A percentile compares a stretch with the other conserved stretches of the same genome.
Conservation (phyloP, 208 protist species). For the Hexamita inflata region DNA sequence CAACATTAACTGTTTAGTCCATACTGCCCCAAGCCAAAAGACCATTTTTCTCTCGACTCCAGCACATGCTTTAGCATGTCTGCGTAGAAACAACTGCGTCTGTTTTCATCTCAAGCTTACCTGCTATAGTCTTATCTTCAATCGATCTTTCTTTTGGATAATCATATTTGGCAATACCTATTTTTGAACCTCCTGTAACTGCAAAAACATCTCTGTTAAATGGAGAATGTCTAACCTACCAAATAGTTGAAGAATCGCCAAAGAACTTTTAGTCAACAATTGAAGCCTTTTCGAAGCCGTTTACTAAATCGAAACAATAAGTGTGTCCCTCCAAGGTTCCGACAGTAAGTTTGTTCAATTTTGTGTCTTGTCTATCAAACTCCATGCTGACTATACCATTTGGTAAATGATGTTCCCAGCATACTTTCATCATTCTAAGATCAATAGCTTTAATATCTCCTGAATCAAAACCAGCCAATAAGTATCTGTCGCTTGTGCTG, state of each 20-base stretch:
- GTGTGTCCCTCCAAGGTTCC: slow-evolving; percentile 13
- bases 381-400: slow-evolving; percentile 12
- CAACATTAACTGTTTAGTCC: slow-evolving; percentile 22
- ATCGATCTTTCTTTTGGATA: slow-evolving; percentile 6
- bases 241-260: neutral
- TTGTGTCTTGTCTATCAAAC: slow-evolving; percentile 19
- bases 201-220: slow-evolving; percentile 9
- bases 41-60: slow-evolving; percentile 18
- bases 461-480: slow-evolving; percentile 4
- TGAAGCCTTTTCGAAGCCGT: neutral
- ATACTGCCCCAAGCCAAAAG: neutral
- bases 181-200: neutral
- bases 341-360: neutral
- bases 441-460: slow-evolving; percentile 22
- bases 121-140: too few species aligned
- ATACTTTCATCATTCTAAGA: neutral
- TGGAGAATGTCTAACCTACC: neutral
- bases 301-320: neutral
- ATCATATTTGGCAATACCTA: slow-evolving; percentile 12
- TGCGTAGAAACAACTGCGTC: neutral
- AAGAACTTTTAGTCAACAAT: slow-evolving; percentile 9
- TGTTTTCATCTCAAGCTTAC: neutral
- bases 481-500: neutral
- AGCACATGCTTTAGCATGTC: neutral
- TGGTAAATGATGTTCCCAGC: slow-evolving; percentile 9